Percentiles rank a stretch among this genome's conserved stretches.
phyloP scores from a whole-genome alignment of 371 early-diverging fungal species.

The Coemansia sp. region DNA sequence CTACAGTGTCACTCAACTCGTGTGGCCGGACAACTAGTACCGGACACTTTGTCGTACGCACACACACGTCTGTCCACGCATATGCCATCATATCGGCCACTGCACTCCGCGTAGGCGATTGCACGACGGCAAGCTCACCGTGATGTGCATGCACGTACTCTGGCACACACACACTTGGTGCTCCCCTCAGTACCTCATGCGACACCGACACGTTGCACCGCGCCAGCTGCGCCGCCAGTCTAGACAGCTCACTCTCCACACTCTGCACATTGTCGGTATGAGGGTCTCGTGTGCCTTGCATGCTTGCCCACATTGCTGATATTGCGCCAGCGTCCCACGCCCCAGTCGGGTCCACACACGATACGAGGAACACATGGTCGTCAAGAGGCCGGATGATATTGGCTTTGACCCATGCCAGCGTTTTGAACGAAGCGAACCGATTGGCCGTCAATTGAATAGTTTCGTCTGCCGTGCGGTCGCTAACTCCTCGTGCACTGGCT shows the following conservation, averaged over 20 bases:
- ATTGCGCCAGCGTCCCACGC: conserved; percentile 4
- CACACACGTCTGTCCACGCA: conserved; percentile 39
- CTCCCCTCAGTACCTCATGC: conserved; percentile 22
- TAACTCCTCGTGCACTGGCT: not conserved
- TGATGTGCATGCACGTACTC: conserved; percentile 28
- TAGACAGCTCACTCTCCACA: conserved; percentile 9
- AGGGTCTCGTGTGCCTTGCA: conserved; percentile 18
- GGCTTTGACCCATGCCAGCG: conserved; percentile 46
- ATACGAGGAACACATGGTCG: conserved; percentile 46
- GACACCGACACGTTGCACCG: conserved; percentile 18
- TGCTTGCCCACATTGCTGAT: conserved; percentile 31
- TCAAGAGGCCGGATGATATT: conserved; percentile 26
- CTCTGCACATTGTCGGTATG: conserved; percentile 3
- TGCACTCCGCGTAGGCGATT: conserved; percentile 19
- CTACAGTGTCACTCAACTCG: conserved; percentile 34
- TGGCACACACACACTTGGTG: conserved; percentile 2
- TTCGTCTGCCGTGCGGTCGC: conserved; percentile 1
- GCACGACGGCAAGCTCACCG: conserved; percentile 31
- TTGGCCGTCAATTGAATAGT: not conserved
- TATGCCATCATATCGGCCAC: conserved; percentile 8
- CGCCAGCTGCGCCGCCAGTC: conserved; percentile 10
- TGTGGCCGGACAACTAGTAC: conserved; percentile 26
- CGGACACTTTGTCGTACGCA: conserved; percentile 18
- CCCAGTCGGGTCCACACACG: conserved; percentile 5
- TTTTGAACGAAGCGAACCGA: conserved; percentile 33